A percentile compares a stretch with the other conserved stretches of the same genome.
Conservation (phyloP, 805 yeast genomes). For the Metschnikowia anglica region DNA sequence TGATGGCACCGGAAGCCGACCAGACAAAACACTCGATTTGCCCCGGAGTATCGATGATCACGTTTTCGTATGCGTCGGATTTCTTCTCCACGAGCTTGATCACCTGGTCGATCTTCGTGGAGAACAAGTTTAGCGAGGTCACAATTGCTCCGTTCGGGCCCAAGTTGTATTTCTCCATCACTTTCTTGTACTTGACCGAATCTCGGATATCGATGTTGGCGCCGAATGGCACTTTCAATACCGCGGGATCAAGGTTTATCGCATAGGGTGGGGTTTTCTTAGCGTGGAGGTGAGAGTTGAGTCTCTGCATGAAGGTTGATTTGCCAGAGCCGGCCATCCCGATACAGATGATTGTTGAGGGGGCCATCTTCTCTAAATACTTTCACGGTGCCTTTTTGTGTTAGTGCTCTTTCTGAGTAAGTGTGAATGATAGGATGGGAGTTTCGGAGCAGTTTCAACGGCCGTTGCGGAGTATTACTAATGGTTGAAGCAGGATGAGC, state of each 20-base stretch:
- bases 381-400: no score
- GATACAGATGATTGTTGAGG: slow-evolving; percentile 43
- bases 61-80: slow-evolving; percentile 54
- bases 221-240: slow-evolving; percentile 86
- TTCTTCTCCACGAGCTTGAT: slow-evolving; percentile 81
- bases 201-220: slow-evolving; percentile 95
- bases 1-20: slow-evolving; percentile 96
- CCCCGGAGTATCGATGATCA: slow-evolving; percentile 96
- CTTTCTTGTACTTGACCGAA: slow-evolving; percentile 91
- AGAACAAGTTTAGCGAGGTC: slow-evolving; percentile 84
- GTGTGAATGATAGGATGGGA: no score
- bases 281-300: slow-evolving; percentile 83
- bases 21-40: slow-evolving; percentile 98
- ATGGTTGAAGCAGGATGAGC: neutral
- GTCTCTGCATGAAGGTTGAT: slow-evolving; percentile 94
- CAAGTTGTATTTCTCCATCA: slow-evolving; percentile 90
- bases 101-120: slow-evolving; percentile 96
- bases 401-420: no score
- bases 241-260: slow-evolving; percentile 95
- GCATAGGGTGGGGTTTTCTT: slow-evolving; percentile 81
- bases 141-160: slow-evolving; percentile 99
- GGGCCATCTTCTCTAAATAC: slow-evolving; percentile 21
- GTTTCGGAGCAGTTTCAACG: no score
- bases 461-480: neutral
- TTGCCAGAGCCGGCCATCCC: slow-evolving; percentile 79